A percentile compares a stretch with the other conserved stretches of the same genome.
Conservation (phyloP, 2,329 filamentous ascomycete genomes). For the Botrytis paeoniae region DNA sequence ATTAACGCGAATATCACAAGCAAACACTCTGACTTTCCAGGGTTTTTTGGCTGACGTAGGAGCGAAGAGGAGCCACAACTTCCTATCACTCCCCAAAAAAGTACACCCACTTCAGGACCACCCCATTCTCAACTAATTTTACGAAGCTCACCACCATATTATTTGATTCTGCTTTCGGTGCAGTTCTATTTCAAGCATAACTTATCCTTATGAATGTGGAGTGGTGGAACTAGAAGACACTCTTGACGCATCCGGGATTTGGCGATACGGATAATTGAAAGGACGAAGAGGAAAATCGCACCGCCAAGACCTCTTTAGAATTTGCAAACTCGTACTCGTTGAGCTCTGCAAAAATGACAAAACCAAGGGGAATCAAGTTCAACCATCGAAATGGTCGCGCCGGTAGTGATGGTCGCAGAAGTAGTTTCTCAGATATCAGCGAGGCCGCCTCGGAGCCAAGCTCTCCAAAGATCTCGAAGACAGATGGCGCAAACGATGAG, state of each 20-base stretch:
- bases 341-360: constrained; percentile 40
- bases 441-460: constrained; percentile 50
- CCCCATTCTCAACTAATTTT: neutral
- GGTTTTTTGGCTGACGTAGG: constrained; percentile 19
- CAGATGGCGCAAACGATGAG: constrained; percentile 39
- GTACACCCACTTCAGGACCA: constrained; percentile 1
- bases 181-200: too few species aligned
- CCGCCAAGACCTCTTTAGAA: constrained; percentile 15
- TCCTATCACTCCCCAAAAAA: constrained; percentile 6
- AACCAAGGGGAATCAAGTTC: constrained; percentile 54
- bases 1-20: constrained; percentile 12
- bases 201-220: neutral
- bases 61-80: constrained; percentile 12
- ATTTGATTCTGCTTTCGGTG: neutral
- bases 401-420: constrained; percentile 48
- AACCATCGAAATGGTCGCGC: constrained; percentile 38
- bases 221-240: neutral
- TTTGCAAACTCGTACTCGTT: constrained; percentile 17
- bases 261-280: constrained; percentile 8
- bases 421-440: constrained; percentile 69
- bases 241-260: constrained; percentile 15
- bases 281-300: constrained; percentile 8
- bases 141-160: neutral
- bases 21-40: constrained; percentile 14
- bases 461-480: constrained; percentile 31